These are phyloP conservation scores for Phytopythium kandeliae DNA, from an alignment of 352 stramenopile genomes.

Conservation along the genomic window DNA sequence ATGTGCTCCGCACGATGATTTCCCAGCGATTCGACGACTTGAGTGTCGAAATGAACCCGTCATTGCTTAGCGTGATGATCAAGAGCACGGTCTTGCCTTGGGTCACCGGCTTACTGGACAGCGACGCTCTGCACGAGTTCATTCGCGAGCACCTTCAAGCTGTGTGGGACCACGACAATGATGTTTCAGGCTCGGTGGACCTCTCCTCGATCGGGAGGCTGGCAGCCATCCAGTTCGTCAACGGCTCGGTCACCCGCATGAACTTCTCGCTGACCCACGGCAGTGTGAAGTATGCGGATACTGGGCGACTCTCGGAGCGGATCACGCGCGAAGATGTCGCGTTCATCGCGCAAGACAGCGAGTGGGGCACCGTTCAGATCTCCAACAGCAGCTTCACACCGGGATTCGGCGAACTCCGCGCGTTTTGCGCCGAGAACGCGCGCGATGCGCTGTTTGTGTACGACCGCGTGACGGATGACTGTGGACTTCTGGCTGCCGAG, in stretches of 20 bases:
- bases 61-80: constrained; percentile 12
- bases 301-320: constrained; percentile 33
- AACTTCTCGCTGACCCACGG: constrained; percentile 2
- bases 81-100: constrained; percentile 26
- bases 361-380: not conserved
- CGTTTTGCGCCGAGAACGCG: constrained; percentile 33
- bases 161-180: constrained; percentile 6
- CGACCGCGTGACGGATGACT: constrained; percentile 16
- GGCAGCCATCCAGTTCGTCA: constrained; percentile 40
- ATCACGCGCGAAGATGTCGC: constrained; percentile 17
- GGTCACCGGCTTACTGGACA: constrained; percentile 34
- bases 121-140: constrained; percentile 27
- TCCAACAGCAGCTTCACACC: constrained; percentile 11
- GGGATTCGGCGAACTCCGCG: constrained; percentile 35
- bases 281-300: constrained; percentile 8
- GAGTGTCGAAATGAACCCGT: not conserved
- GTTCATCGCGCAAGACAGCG: constrained; percentile 13
- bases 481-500: constrained; percentile 11
- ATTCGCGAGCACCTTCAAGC: constrained; percentile 19
- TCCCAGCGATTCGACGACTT: constrained; percentile 8
- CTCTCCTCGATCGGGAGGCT: constrained; percentile 19
- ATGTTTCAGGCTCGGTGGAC: not conserved
- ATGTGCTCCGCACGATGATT: constrained; percentile 2
- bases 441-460: constrained; percentile 27
- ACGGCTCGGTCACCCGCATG: constrained; percentile 22